A percentile compares a stretch with the other conserved stretches of the same genome.
These are phyloP conservation scores for Yamadazyma endophytica DNA, from an alignment of 805 yeast species.

Conservation along the genomic window DNA sequence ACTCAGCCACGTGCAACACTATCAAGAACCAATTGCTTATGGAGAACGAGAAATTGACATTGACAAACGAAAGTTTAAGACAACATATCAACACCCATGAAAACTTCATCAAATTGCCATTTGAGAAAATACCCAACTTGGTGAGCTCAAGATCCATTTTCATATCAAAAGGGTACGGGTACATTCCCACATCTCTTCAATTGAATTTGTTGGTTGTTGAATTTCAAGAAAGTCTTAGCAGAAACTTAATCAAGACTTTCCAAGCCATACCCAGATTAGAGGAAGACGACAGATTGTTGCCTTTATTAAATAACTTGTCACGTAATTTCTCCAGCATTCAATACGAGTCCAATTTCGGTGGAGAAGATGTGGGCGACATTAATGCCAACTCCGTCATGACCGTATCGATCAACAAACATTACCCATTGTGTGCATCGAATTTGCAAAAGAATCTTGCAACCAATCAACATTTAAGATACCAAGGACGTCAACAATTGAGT, in stretches of 20 bases:
- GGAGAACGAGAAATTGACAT: slow-evolving; percentile 24
- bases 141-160: slow-evolving; percentile 70
- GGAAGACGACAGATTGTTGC: slow-evolving; percentile 86
- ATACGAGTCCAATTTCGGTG: slow-evolving; percentile 52
- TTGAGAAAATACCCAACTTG: slow-evolving; percentile 77
- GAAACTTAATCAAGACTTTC: slow-evolving; percentile 61
- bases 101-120: slow-evolving; percentile 77
- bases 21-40: slow-evolving; percentile 34
- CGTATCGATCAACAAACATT: slow-evolving; percentile 53
- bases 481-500: slow-evolving; percentile 82
- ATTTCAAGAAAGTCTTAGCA: slow-evolving; percentile 50
- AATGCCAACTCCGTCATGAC: slow-evolving; percentile 59
- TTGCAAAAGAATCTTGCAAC: slow-evolving; percentile 58
- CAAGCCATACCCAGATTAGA: slow-evolving; percentile 79
- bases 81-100: slow-evolving; percentile 51
- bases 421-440: slow-evolving; percentile 77
- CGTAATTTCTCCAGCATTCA: slow-evolving; percentile 41
- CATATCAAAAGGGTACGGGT: slow-evolving; percentile 68
- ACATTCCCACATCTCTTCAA: slow-evolving; percentile 80
- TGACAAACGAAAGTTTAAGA: slow-evolving; percentile 48
- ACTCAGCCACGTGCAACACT: slow-evolving; percentile 48
- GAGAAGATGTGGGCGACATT: slow-evolving; percentile 37
- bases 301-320: slow-evolving; percentile 75
- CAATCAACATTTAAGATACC: slow-evolving; percentile 72
- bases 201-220: slow-evolving; percentile 65